phyloP scores from a whole-genome alignment of 176 grass and related monocot genomes.

The Avena eriantha region DNA sequence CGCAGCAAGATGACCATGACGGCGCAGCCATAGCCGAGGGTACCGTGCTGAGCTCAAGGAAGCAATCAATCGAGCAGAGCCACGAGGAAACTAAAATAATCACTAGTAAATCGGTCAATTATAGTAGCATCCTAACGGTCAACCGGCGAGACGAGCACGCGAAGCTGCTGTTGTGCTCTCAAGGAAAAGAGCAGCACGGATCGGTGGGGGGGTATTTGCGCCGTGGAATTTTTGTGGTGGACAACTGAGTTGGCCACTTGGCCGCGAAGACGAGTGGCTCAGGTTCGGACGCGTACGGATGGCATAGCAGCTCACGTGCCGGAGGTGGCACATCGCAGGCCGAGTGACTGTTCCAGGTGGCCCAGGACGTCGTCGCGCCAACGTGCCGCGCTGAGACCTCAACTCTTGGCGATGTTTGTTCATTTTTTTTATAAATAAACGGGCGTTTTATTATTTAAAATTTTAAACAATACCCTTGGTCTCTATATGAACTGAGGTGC shows the following conservation, averaged over 20 bases:
- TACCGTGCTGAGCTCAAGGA: background rate
- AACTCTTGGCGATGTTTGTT: no score
- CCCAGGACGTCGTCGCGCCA: background rate
- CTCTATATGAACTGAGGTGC: no score
- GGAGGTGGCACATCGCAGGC: background rate
- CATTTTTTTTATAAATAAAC: no score
- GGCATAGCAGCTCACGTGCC: background rate
- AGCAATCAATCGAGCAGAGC: background rate
- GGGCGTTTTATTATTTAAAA: no score
- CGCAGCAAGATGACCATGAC: slow-evolving; percentile 43
- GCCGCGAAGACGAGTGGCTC: background rate
- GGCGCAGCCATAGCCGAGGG: slow-evolving; percentile 41
- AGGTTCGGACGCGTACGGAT: background rate
- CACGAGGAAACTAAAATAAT: background rate
- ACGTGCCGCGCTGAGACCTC: background rate
- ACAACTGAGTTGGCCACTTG: background rate
- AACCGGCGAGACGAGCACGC: background rate
- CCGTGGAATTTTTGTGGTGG: background rate
- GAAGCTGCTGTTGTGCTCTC: slow-evolving; percentile 19
- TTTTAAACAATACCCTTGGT: no score
- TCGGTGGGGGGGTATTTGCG: background rate
- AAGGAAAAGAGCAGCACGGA: background rate
- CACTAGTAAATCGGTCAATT: background rate
- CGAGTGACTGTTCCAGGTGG: background rate
- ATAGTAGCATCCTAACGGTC: background rate